A percentile compares a stretch with the other conserved stretches of the same genome.
These are phyloP conservation scores for Apiospora arundinis DNA, from an alignment of 2,329 filamentous ascomycete species.

Conservation along the genomic window DNA sequence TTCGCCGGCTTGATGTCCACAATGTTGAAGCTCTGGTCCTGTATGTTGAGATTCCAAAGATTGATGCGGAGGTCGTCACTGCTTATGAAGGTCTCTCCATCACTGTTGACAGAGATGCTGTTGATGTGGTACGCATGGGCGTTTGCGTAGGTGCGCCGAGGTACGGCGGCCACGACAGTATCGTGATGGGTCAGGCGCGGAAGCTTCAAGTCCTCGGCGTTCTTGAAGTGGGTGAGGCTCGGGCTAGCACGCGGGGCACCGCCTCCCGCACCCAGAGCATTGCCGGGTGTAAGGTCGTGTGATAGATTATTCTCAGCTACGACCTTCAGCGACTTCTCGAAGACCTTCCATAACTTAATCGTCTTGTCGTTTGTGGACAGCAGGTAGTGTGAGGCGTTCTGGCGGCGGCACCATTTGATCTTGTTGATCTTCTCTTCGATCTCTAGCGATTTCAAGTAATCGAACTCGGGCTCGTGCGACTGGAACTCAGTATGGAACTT, in stretches of 20 bases:
- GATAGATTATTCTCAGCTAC: constrained; percentile 99
- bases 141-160: constrained; percentile 95
- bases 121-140: constrained; percentile 99
- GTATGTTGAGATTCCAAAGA: constrained; percentile 98
- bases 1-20: constrained; percentile 99
- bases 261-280: constrained; percentile 71
- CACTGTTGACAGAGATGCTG: constrained; percentile 99
- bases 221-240: constrained; percentile 74
- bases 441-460: constrained; percentile 98
- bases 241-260: constrained; percentile 77
- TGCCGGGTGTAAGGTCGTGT: constrained; percentile 84
- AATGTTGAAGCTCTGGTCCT: constrained; percentile 99
- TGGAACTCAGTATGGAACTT: constrained; percentile 99
- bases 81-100: constrained; percentile 99
- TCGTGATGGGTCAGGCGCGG: constrained; percentile 97
- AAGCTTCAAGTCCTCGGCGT: constrained; percentile 83
- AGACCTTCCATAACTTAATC: constrained; percentile 99
- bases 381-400: constrained; percentile 98
- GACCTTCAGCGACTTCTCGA: constrained; percentile 98
- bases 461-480: constrained; percentile 98
- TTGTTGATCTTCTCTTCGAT: constrained; percentile 99
- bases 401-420: constrained; percentile 98
- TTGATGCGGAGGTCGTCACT: constrained; percentile 98
- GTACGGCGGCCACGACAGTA: constrained; percentile 95
- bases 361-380: constrained; percentile 99